phyloP scores from a whole-genome alignment of 2,329 filamentous ascomycete species.

The Penicillium sp. region DNA sequence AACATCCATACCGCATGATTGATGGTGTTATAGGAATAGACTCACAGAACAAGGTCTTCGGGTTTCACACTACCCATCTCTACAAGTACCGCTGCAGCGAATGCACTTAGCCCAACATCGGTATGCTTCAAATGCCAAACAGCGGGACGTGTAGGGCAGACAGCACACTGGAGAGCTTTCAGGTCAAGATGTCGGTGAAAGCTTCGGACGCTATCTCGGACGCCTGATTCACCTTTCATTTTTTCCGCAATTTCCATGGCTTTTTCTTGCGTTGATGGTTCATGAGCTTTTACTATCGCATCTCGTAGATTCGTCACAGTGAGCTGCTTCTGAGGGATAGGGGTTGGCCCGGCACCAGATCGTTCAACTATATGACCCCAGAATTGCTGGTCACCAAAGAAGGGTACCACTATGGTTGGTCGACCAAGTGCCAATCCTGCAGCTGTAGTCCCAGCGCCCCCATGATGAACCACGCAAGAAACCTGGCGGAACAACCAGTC shows the following conservation, averaged over 20 bases:
- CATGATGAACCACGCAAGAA: slow-evolving; percentile 82
- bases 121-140: slow-evolving; percentile 76
- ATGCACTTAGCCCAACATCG: slow-evolving; percentile 68
- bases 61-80: slow-evolving; percentile 68
- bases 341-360: slow-evolving; percentile 72
- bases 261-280: slow-evolving; percentile 62
- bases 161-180: slow-evolving; percentile 69
- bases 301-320: slow-evolving; percentile 68
- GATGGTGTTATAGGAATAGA: no score
- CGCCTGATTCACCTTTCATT: slow-evolving; percentile 69
- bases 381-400: slow-evolving; percentile 85
- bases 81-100: slow-evolving; percentile 73
- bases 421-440: slow-evolving; percentile 80
- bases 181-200: slow-evolving; percentile 74
- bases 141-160: slow-evolving; percentile 70
- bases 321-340: slow-evolving; percentile 70
- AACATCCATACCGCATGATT: no score
- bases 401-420: slow-evolving; percentile 82
- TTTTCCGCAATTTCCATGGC: slow-evolving; percentile 63
- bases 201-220: slow-evolving; percentile 65
- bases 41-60: slow-evolving; percentile 71
- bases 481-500: slow-evolving; percentile 88
- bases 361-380: slow-evolving; percentile 78
- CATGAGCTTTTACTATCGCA: slow-evolving; percentile 65
- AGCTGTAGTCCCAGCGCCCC: slow-evolving; percentile 84